Conservation (phyloP, 768 basidiomycete genomes). For the Lactarius vividus region DNA sequence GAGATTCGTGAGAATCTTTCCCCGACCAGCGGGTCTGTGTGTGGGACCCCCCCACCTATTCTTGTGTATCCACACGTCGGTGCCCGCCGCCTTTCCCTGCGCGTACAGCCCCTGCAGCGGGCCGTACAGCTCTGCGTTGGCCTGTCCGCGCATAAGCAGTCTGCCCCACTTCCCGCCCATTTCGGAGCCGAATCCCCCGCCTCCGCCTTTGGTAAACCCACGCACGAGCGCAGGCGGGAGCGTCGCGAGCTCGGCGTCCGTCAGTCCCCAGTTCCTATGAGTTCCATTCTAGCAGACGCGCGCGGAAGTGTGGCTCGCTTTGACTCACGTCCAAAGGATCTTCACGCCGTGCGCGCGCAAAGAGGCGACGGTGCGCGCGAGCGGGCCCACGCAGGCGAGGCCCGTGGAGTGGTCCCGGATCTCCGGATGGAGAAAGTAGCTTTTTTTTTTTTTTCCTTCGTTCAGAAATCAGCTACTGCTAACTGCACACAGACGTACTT, state of each 20-base stretch:
- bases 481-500: too few relatives aligned
- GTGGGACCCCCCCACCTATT: constrained; percentile 44
- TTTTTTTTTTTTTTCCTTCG: constrained; percentile 26
- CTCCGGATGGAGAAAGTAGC: constrained; percentile 65
- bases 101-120: constrained; percentile 56
- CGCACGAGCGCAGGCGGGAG: constrained; percentile 59
- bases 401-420: constrained; percentile 54
- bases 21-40: neutral
- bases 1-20: neutral
- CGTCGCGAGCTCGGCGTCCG: constrained; percentile 57
- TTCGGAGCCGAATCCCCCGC: constrained; percentile 46
- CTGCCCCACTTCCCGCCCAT: constrained; percentile 54
- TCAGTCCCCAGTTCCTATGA: constrained; percentile 68
- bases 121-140: constrained; percentile 61
- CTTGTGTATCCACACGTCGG: constrained; percentile 72
- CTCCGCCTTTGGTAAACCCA: constrained; percentile 28
- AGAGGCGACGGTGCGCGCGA: constrained; percentile 47
- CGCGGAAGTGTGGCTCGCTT: neutral
- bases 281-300: neutral
- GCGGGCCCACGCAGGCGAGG: constrained; percentile 54
- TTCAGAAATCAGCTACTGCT: neutral
- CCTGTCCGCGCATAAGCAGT: constrained; percentile 54
- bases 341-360: constrained; percentile 51
- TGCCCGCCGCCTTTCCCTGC: constrained; percentile 50
- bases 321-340: constrained; percentile 63